Percentiles rank a stretch among this genome's conserved stretches.
Evolutionary conservation across 345 rosid genomes (phyloP).

Genomic region (Atalantia buxifolia): DNA sequence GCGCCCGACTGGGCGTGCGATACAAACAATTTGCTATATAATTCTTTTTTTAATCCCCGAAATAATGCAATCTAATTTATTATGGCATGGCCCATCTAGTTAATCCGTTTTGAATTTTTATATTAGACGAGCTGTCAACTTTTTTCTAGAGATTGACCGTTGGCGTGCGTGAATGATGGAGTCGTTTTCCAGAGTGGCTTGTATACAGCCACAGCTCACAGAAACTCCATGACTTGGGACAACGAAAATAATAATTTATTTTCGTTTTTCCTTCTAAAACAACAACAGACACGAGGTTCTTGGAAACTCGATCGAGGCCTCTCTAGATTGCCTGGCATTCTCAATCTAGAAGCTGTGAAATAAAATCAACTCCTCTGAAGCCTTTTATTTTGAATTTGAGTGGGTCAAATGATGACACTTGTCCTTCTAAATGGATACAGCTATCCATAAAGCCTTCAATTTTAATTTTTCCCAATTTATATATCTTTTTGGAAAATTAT

Average conservation of each 20-base stretch:
- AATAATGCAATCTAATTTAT: too few species aligned
- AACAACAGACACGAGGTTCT: not conserved
- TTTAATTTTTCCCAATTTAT: too few species aligned
- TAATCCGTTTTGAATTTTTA: too few species aligned
- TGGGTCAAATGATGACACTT: not conserved
- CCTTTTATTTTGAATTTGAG: not conserved
- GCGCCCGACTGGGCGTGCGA: accelerated
- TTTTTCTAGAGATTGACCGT: not conserved
- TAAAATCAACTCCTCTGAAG: too few species aligned
- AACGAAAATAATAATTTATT: not conserved
- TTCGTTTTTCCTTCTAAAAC: not conserved
- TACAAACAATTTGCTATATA: too few species aligned
- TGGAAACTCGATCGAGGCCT: not conserved
- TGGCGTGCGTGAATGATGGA: not conserved
- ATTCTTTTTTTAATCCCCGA: too few species aligned
- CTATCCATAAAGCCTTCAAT: too few species aligned
- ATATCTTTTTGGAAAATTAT: too few species aligned
- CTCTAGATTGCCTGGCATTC: not conserved
- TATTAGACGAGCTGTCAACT: not conserved
- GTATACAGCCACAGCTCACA: not conserved
- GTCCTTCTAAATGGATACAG: too few species aligned
- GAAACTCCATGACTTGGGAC: not conserved
- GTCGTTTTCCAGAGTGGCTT: not conserved
- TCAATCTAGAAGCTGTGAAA: too few species aligned
- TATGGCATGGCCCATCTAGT: too few species aligned